Conservation (phyloP, 1,284 basidiomycete genomes). For the Moesziomyces sp. region DNA sequence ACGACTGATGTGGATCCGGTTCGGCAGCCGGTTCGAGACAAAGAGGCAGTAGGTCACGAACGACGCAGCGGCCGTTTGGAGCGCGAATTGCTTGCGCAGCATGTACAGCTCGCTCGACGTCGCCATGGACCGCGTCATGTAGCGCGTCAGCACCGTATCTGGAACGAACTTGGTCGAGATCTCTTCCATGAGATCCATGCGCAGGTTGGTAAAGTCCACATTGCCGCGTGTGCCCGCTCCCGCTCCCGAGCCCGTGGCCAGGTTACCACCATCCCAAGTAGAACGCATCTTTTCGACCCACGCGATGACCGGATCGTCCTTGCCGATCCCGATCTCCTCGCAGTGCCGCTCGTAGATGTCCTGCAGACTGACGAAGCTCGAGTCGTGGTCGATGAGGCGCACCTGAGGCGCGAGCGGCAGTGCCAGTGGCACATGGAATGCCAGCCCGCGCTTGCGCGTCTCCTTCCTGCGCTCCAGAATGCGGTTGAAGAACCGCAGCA, state of each 20-base stretch:
- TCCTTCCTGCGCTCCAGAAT: conserved; percentile 78
- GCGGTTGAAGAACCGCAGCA: conserved; percentile 91
- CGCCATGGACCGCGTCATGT: conserved; percentile 87
- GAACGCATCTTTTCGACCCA: conserved; percentile 67
- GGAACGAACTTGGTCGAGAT: conserved; percentile 89
- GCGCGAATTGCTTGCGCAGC: conserved; percentile 95
- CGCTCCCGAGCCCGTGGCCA: background rate
- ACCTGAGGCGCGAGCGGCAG: conserved; percentile 86
- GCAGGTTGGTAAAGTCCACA: conserved; percentile 77
- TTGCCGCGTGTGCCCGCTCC: conserved; percentile 37
- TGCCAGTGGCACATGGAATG: conserved; percentile 89
- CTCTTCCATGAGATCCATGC: conserved; percentile 92
- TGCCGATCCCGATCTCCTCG: conserved; percentile 78
- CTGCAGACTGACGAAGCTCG: conserved; percentile 88
- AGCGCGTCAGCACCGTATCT: conserved; percentile 87
- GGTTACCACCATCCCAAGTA: conserved; percentile 51
- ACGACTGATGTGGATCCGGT: conserved; percentile 87
- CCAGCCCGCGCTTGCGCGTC: conserved; percentile 87
- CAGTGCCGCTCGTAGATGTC: conserved; percentile 95
- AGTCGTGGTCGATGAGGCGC: conserved; percentile 89
- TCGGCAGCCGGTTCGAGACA: conserved; percentile 83
- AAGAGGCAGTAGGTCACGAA: conserved; percentile 94
- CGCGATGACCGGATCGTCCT: conserved; percentile 79
- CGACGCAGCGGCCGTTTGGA: conserved; percentile 85
- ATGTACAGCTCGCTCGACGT: conserved; percentile 90